Evolutionary conservation across 2,329 filamentous ascomycete genomes (phyloP), one percentile per base, ranked within the genome.

Genomic region (Arthrobotrys entomopaga): DNA sequence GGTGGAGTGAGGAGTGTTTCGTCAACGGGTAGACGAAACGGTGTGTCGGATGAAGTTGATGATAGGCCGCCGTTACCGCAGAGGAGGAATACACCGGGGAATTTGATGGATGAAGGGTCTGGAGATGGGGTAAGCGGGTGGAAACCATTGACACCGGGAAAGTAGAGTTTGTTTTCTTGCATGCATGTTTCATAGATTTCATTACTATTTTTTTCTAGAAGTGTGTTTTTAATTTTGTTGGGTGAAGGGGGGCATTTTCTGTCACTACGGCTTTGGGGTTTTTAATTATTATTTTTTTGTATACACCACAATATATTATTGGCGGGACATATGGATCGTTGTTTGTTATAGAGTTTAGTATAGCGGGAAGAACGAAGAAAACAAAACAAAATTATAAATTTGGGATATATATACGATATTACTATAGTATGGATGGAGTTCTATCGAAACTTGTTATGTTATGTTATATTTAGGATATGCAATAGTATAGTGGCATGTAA

Each of bases 311-410:
- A 13, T 40, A 40, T 40, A 13, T 6, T 40, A 46, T 13, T 46
- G n/a, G 42, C 42, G 16, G 42, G 42, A 7, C 16, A n/a, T 46
- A 46, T 5, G 3, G 8, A n/a, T 48, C 56, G 29, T 61, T 63
- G 26, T 20, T 70, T n/a, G 26, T 61, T 58, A 65, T 73, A 73
- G 60, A 73, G 60, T 56, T n/a, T n/a, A n/a, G n/a, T n/a, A n/a
- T 13, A 53, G 29, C 29, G 29, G 29, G 29, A 34, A 2, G 10
- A 8, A n/a, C n/a, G n/a, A n/a, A n/a, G n/a, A n/a, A n/a, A n/a
- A n/a, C n/a, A n/a, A 34, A 24, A n/a, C 50, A 20, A 20, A 63
- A 49, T 53, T 22, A 56, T 7, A n/a, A n/a, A n/a, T n/a, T n/a
- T n/a, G n/a, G n/a, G n/a, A n/a, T n/a, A n/a, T n/a, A n/a, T n/a